These are phyloP conservation scores for Lecanicillium sp. DNA, from an alignment of 2,329 filamentous ascomycete genomes.

Conservation along the genomic window DNA sequence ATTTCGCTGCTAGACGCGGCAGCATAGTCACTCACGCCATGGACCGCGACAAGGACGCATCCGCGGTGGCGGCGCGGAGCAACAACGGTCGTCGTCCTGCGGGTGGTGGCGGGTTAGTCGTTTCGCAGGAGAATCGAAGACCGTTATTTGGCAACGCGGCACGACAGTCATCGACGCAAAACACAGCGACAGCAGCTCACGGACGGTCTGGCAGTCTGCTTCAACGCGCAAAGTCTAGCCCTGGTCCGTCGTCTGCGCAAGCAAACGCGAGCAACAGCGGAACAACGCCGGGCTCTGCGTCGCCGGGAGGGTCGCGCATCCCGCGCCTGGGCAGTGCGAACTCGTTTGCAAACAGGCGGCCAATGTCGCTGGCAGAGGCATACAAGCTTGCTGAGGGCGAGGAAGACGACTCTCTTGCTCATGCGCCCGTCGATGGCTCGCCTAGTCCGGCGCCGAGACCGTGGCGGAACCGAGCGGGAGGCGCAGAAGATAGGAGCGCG, in stretches of 20 bases:
- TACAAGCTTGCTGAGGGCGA: conserved; percentile 25
- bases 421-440: conserved; percentile 30
- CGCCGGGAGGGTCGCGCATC: conserved; percentile 24
- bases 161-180: background rate
- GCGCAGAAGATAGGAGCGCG: conserved; percentile 21
- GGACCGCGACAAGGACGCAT: too few species aligned
- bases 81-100: background rate
- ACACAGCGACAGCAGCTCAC: conserved; percentile 12
- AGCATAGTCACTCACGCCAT: too few species aligned
- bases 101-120: background rate
- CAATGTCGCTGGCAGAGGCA: conserved; percentile 34
- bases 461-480: conserved; percentile 26
- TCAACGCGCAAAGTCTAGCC: conserved; percentile 4
- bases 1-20: too few species aligned
- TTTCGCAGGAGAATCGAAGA: conserved; percentile 3
- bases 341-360: conserved; percentile 13
- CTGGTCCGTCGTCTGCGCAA: conserved; percentile 5
- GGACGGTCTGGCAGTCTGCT: background rate
- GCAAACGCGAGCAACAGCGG: conserved; percentile 4
- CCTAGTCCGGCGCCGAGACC: conserved; percentile 42
- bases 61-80: too few species aligned
- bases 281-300: conserved; percentile 9
- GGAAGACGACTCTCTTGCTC: conserved; percentile 12
- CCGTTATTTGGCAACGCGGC: conserved; percentile 2
- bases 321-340: conserved; percentile 16